Evolutionary conservation across 1,284 basidiomycete species (phyloP), one percentile per base, ranked within the genome.

Genomic region (Singerocomus rubriflavus): DNA sequence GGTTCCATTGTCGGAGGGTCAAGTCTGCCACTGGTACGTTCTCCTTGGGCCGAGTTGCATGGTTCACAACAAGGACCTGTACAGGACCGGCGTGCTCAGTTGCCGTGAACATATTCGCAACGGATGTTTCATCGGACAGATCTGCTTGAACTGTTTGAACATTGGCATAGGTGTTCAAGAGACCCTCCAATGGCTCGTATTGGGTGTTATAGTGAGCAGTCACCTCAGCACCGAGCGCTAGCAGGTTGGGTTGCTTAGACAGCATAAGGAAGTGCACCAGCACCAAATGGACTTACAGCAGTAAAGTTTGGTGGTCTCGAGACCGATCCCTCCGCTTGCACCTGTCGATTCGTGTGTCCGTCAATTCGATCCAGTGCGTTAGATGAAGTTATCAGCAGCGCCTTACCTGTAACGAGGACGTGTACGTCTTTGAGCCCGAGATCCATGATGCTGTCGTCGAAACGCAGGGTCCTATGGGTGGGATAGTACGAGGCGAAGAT

Each of bases 131-230:
- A 12, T 72, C 65, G 4, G 76, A 71, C 8, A 90, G 75, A 57
- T 90, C 74, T 2, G 82, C 84, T 61, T 81, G 79, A 4, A 78
- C 66, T 12, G 71, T 55, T 32, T 73, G 70, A 6, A 80, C 17
- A n/a, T 60, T 57, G 5, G 69, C 40, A 51, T 72, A 76, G 44
- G 71, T 63, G 10, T 61, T 60, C 13, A 69, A 48, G 14, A 86
- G 69, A 2, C 72, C 66, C 7, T 74, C 64, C 11, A 88, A 68
- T 0, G 80, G 66, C 0, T 66, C 61, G 14, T 69, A 58, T 38
- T 76, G 82, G 11, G 78, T 76, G 65, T 88, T 84, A 67, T 84
- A 91, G 61, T 89, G 85, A 0, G 85, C 86, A 0, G 84, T 82
- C 8, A 91, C 85, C 52, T 76, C 77, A 5, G 87, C 84, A 4